Percentiles rank a stretch among this genome's conserved stretches.
Conservation (phyloP, 805 yeast genomes). For the Saccharomycopsis schoenii region DNA sequence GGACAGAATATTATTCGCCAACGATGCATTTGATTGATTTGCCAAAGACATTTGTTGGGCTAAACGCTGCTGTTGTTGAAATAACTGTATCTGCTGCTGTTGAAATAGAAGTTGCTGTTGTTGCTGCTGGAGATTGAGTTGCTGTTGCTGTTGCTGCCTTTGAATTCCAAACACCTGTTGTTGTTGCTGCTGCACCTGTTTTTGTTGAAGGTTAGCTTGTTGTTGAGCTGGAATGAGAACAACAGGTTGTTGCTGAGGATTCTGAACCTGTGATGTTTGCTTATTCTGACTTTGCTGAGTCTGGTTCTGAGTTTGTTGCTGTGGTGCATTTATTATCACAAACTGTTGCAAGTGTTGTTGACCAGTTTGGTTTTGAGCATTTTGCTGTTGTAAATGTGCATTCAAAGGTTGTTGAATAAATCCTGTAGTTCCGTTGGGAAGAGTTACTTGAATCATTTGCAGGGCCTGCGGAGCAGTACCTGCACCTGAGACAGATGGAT, state of each 20-base stretch:
- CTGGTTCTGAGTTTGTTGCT: slow-evolving; percentile 1
- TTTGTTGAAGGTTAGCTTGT: neutral
- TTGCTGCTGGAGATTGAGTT: neutral
- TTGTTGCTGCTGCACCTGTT: neutral
- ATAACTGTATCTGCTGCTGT: neutral
- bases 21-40: neutral
- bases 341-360: slow-evolving; percentile 3
- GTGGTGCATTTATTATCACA: neutral
- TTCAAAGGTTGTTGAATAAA: slow-evolving; percentile 1
- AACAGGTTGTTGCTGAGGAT: slow-evolving; percentile 2
- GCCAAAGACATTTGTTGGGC: neutral
- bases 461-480: neutral
- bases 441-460: neutral
- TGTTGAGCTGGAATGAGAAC: neutral
- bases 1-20: neutral
- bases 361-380: neutral
- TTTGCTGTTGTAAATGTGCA: neutral
- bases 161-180: neutral
- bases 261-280: neutral
- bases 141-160: slow-evolving; percentile 3
- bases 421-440: slow-evolving; percentile 1
- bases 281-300: neutral
- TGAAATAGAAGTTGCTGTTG: slow-evolving; percentile 4
- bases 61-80: slow-evolving; percentile 2
- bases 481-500: neutral